These are phyloP conservation scores for Coriolopsis trogii DNA, from an alignment of 1,284 basidiomycete species.

Conservation along the genomic window DNA sequence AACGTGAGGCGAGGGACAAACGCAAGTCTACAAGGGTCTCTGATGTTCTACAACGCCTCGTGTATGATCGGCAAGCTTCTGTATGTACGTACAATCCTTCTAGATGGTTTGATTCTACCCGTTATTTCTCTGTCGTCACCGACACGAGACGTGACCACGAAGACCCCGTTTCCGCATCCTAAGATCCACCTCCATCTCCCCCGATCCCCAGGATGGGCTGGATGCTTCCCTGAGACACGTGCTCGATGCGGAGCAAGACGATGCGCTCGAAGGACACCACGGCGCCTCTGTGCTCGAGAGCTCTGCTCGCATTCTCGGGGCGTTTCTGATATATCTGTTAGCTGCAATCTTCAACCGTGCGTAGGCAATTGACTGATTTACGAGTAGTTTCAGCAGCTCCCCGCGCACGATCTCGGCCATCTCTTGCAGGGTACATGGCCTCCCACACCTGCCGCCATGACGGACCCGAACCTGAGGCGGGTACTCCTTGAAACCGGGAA, in stretches of 20 bases:
- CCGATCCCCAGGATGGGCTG: constrained; percentile 3
- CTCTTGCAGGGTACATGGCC: neutral
- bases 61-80: no score
- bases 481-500: neutral
- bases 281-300: neutral
- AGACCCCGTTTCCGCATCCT: neutral
- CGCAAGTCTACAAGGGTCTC: no score
- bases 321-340: neutral
- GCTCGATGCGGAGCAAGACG: constrained; percentile 7
- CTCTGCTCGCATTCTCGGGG: neutral
- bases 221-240: constrained; percentile 7
- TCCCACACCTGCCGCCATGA: neutral
- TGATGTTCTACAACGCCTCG: no score
- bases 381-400: constrained; percentile 1
- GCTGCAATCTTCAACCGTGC: neutral
- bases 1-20: no score
- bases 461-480: constrained; percentile 1
- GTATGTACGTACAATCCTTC: no score
- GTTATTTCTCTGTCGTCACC: neutral
- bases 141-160: neutral
- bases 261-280: neutral
- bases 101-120: no score
- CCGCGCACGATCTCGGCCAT: neutral
- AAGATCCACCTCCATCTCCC: neutral
- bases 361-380: neutral